phyloP scores from a whole-genome alignment of 2,329 filamentous ascomycete genomes.

The Phyllachora maydis region DNA sequence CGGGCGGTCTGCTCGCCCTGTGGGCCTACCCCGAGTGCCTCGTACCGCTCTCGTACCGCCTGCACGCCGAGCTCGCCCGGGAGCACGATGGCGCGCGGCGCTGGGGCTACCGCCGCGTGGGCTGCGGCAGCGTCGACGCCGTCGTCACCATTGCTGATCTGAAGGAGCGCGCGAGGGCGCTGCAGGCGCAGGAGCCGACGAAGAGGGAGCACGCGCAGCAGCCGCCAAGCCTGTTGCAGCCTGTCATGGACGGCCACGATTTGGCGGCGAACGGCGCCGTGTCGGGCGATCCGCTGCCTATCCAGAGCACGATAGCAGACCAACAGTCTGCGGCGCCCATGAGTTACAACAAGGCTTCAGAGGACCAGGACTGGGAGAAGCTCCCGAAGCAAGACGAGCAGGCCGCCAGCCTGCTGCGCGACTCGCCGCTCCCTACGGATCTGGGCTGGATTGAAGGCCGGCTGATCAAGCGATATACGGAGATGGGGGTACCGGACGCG shows the following conservation, averaged over 20 bases:
- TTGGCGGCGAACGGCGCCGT: slow-evolving; percentile 4
- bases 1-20: slow-evolving; percentile 70
- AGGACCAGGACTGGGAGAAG: slow-evolving; percentile 36
- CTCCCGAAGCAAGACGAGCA: slow-evolving; percentile 36
- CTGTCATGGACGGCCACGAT: neutral
- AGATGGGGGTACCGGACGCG: slow-evolving; percentile 52
- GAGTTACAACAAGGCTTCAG: too few relatives aligned
- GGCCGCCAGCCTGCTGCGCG: slow-evolving; percentile 24
- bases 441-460: slow-evolving; percentile 67
- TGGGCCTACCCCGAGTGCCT: slow-evolving; percentile 82
- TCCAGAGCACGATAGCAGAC: slow-evolving; percentile 3
- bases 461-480: slow-evolving; percentile 48
- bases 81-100: slow-evolving; percentile 57
- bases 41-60: slow-evolving; percentile 65
- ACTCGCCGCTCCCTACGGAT: slow-evolving; percentile 48
- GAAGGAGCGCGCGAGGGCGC: slow-evolving; percentile 1
- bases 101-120: slow-evolving; percentile 74
- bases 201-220: slow-evolving; percentile 1
- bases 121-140: slow-evolving; percentile 41
- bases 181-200: neutral
- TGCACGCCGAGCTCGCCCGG: slow-evolving; percentile 69
- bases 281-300: too few relatives aligned
- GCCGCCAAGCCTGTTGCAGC: too few relatives aligned
- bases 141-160: slow-evolving; percentile 9
- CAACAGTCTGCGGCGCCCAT: too few relatives aligned